These are phyloP conservation scores for Climacium dendroides DNA, from an alignment of 225 moss, liverwort and hornwort species.

Conservation along the genomic window DNA sequence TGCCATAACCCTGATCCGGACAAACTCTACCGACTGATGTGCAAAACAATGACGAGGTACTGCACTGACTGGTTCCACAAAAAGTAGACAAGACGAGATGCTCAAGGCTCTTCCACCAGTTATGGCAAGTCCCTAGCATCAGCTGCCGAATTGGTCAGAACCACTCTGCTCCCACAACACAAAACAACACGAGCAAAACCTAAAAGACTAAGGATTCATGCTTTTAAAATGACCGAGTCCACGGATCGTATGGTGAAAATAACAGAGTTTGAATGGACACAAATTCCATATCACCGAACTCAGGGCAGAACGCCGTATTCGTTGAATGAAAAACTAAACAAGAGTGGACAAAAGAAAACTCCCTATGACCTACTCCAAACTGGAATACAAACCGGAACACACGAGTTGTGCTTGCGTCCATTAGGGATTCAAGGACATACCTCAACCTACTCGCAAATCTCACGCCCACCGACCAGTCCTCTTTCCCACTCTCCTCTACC, in stretches of 20 bases:
- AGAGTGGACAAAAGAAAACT: not conserved
- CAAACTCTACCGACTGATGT: no score
- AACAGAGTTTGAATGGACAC: no score
- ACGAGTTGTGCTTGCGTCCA: accelerated
- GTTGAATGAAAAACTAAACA: no score
- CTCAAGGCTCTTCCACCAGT: not conserved
- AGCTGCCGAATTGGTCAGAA: not conserved
- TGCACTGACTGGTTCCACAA: not conserved
- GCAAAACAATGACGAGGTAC: no score
- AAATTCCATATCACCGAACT: no score
- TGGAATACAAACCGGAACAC: not conserved
- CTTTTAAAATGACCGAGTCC: no score
- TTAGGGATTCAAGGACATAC: not conserved
- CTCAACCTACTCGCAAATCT: not conserved
- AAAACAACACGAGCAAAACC: not conserved
- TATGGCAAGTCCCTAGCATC: not conserved
- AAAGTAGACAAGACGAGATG: not conserved
- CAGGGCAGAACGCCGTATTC: no score
- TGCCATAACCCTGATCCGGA: no score
- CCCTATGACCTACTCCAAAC: not conserved
- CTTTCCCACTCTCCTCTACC: not conserved
- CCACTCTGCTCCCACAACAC: no score
- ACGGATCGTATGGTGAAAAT: not conserved
- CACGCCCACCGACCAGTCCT: not conserved
- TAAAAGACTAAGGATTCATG: not conserved